These are phyloP conservation scores for Eimeria brunetti DNA, from an alignment of 169 alveolate species.

Conservation along the genomic window DNA sequence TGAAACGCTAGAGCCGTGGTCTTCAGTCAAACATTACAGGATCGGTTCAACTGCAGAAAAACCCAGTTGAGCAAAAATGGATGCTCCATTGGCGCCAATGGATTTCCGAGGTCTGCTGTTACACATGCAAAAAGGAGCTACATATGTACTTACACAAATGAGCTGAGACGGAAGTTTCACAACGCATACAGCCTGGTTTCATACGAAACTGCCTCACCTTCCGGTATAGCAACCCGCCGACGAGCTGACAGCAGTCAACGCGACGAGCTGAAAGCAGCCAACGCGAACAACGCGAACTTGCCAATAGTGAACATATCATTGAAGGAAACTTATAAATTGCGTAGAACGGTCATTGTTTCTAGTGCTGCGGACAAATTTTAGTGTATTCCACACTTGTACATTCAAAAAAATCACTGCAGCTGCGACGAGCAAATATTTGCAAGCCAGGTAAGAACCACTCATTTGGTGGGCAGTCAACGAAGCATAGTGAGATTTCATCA, in stretches of 20 bases:
- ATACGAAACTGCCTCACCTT: neutral
- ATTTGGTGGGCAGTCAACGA: too few species aligned
- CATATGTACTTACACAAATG: neutral
- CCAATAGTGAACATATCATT: neutral
- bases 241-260: too few species aligned
- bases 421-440: too few species aligned
- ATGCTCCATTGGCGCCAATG: neutral
- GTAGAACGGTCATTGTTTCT: neutral
- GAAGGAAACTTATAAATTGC: neutral
- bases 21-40: neutral
- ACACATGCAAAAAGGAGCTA: slow-evolving; percentile 1
- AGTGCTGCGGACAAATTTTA: neutral
- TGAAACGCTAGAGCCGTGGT: neutral
- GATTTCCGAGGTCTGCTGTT: neutral
- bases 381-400: too few species aligned
- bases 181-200: neutral
- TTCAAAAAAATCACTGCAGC: too few species aligned
- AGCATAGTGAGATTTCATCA: neutral
- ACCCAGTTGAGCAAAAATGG: neutral
- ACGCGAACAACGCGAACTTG: neutral
- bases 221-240: neutral
- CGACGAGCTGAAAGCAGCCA: neutral
- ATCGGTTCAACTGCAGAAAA: neutral
- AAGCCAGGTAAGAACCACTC: too few species aligned
- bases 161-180: neutral